Evolutionary conservation across 257 asterid species (phyloP).

Genomic region (Leonotis leonurus): DNA sequence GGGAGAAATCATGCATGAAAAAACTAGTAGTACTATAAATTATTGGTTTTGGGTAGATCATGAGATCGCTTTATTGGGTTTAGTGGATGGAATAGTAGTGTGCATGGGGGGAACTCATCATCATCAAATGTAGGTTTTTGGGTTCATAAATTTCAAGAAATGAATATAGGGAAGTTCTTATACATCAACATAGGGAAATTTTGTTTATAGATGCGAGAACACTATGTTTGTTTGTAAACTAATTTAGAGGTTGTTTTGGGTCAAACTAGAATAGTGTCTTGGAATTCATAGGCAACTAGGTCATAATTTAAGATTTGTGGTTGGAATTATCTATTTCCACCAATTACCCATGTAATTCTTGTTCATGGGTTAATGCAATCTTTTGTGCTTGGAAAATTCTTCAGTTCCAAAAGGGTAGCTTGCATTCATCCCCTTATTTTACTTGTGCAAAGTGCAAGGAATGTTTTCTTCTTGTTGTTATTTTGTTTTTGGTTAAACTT

Average conservation of each 20-base stretch:
- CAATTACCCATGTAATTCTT: background rate
- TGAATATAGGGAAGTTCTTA: background rate
- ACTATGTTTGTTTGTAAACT: conserved; percentile 42
- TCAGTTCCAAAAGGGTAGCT: conserved; percentile 4
- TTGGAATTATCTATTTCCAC: conserved; percentile 12
- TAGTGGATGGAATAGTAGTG: conserved; percentile 19
- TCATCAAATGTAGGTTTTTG: conserved; percentile 35
- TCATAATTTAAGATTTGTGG: conserved; percentile 35
- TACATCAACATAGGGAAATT: conserved; percentile 8
- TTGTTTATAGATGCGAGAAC: conserved; percentile 28
- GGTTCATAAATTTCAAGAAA: conserved; percentile 14
- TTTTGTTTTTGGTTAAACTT: no score
- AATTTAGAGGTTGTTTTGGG: conserved; percentile 27
- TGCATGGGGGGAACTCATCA: conserved; percentile 15
- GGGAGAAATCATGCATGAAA: conserved; percentile 12
- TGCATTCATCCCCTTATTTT: background rate
- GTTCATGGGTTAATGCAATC: conserved; percentile 8
- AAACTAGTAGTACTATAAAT: conserved; percentile 3
- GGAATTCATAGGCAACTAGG: conserved; percentile 35
- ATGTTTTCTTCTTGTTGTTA: background rate
- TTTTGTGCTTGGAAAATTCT: conserved; percentile 29
- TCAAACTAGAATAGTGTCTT: conserved; percentile 45
- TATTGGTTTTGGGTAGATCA: conserved; percentile 31
- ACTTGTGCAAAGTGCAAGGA: background rate
- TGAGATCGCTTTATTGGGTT: conserved; percentile 30